A percentile compares a stretch with the other conserved stretches of the same genome.
Conservation (phyloP, 805 yeast genomes). For the Spencermartinsiella europaea region DNA sequence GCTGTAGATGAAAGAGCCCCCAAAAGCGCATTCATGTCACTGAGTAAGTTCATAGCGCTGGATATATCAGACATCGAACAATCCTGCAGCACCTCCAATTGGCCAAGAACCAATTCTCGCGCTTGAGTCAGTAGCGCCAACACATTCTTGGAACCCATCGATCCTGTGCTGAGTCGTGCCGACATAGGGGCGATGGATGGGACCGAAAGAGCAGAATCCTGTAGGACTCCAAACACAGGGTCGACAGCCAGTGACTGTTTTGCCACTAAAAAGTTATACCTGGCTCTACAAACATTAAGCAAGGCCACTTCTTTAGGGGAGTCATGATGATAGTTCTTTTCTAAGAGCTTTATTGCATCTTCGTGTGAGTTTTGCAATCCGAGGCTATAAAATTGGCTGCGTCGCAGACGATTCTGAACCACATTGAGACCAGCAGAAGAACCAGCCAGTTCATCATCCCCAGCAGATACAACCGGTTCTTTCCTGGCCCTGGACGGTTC, state of each 20-base stretch:
- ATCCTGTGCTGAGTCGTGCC: not conserved
- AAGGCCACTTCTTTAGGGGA: slow-evolving; percentile 12
- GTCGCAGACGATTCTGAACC: slow-evolving; percentile 7
- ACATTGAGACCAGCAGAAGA: slow-evolving; percentile 5
- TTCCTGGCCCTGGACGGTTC: not conserved
- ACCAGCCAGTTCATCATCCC: not conserved
- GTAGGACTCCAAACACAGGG: slow-evolving; percentile 45
- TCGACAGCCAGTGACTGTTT: slow-evolving; percentile 30
- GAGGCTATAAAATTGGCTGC: slow-evolving; percentile 14
- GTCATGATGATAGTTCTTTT: not conserved
- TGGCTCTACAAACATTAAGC: slow-evolving; percentile 14
- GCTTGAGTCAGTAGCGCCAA: not conserved
- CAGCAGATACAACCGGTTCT: not conserved
- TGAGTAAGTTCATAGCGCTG: not conserved
- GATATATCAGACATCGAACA: not conserved
- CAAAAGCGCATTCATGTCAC: not conserved
- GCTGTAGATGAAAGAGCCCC: not conserved
- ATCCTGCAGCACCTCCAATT: not conserved
- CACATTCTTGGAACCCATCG: not conserved
- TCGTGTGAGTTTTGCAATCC: slow-evolving; percentile 13
- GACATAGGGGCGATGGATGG: slow-evolving; percentile 31
- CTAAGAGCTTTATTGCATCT: slow-evolving; percentile 11
- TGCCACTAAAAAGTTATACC: slow-evolving; percentile 18
- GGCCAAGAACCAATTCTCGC: not conserved
- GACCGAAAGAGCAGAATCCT: slow-evolving; percentile 46